Evolutionary conservation across 352 stramenopile species (phyloP).

Genomic region (Lagenidium sp.): DNA sequence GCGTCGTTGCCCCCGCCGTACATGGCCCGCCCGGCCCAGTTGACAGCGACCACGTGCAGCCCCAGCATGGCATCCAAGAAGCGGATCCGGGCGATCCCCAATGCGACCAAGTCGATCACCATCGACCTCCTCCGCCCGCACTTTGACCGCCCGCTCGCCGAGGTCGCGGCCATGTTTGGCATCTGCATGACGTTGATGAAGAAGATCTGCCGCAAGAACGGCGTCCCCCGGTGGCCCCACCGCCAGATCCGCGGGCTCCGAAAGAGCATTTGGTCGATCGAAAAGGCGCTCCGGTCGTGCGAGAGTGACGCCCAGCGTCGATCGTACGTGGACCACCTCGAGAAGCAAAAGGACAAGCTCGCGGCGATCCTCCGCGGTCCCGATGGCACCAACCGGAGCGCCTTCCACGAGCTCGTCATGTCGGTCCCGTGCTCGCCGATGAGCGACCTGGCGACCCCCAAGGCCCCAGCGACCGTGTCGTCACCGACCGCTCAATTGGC

Average conservation of each 20-base stretch:
- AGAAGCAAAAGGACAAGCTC: constrained; percentile 67
- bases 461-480: constrained; percentile 1
- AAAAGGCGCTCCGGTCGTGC: constrained; percentile 61
- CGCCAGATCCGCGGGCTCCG: constrained; percentile 61
- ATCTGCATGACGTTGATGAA: constrained; percentile 85
- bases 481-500: background rate
- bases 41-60: constrained; percentile 10
- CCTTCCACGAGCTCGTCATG: constrained; percentile 52
- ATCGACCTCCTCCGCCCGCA: constrained; percentile 58
- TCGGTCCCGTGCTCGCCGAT: constrained; percentile 52
- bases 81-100: constrained; percentile 55
- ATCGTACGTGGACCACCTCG: constrained; percentile 66
- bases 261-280: constrained; percentile 76
- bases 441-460: constrained; percentile 26
- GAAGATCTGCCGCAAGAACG: constrained; percentile 78
- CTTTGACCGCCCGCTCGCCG: constrained; percentile 67
- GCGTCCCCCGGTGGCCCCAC: constrained; percentile 62
- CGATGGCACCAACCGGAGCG: constrained; percentile 29
- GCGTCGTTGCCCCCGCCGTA: too few relatives aligned
- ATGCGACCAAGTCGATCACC: constrained; percentile 75
- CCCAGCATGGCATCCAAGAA: constrained; percentile 45
- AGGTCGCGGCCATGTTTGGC: constrained; percentile 63
- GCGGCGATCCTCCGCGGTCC: constrained; percentile 53
- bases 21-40: constrained; percentile 5
- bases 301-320: constrained; percentile 47